Evolutionary conservation across 306 rosid species (phyloP), one percentile per base, ranked within the genome.

Genomic region (Medicago truncatula): DNA sequence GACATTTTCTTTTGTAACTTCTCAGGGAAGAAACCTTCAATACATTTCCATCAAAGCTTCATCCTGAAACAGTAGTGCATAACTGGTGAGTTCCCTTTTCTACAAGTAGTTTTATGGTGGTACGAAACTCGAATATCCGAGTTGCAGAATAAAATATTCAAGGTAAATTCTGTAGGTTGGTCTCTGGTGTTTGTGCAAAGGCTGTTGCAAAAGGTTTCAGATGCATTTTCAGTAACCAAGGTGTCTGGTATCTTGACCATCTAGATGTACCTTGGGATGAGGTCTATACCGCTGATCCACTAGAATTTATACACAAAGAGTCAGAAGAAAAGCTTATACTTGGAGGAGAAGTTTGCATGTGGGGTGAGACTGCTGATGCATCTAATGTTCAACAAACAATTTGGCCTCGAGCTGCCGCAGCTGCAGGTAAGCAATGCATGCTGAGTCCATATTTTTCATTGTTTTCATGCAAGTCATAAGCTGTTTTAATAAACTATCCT

Each of bases 331-430:
- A 88, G 73, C 99, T 92, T 80, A 88, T 95, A 57, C 74, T 95
- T 67, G 99, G 99, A 61, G 99, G 99, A 80, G 97, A 96, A 87
- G 97, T 89, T 76, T 95, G 99, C 84, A 90, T 95, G 99, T 95
- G 99, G 99, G 85, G 82, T 25, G 99, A 95, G 85, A 89, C 84
- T 6, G 97, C 85, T 57, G 99, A 92, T 81, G 46, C 99, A 46
- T 95, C 99, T 8, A 18, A 92, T 76, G 89, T 92, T 80, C 97
- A 86, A 79, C 93, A 90, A 80, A 95, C 99, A 15, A 92, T 95
- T 64, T 95, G 99, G 99, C 99, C 99, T 84, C 92, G 99, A 84
- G 99, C 99, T 78, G 99, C 99, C 13, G 97, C 97, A 41, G 99
- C 97, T 75, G 99, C 99, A 66, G 99, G 99, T 95, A 87, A 44